Evolutionary conservation across 805 yeast genomes (phyloP).

Genomic region (Pichia nanzhaoensis): DNA sequence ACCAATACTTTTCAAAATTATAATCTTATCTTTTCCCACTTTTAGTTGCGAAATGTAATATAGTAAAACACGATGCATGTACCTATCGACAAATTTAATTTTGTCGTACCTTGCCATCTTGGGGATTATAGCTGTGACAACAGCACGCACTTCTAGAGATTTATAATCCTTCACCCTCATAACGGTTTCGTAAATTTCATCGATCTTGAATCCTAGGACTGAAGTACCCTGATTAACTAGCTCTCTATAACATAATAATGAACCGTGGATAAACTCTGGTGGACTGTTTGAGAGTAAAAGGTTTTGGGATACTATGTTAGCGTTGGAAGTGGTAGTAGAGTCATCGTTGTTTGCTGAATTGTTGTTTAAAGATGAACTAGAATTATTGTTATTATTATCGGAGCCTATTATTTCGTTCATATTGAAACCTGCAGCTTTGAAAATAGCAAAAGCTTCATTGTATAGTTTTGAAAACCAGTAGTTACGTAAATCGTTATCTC

Average conservation of each 20-base stretch:
- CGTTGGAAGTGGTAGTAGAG: constrained; percentile 4
- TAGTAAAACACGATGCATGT: constrained; percentile 70
- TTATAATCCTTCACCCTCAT: constrained; percentile 72
- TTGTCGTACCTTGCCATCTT: constrained; percentile 74
- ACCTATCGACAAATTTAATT: constrained; percentile 66
- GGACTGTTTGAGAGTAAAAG: constrained; percentile 19
- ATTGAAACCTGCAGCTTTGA: constrained; percentile 18
- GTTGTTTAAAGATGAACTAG: background rate
- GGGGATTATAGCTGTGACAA: constrained; percentile 80
- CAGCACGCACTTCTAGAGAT: constrained; percentile 67
- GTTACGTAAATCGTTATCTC: constrained; percentile 65
- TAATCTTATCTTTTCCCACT: constrained; percentile 62
- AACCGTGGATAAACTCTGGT: constrained; percentile 77
- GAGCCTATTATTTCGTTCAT: constrained; percentile 1
- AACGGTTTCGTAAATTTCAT: constrained; percentile 69
- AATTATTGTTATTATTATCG: constrained; percentile 6
- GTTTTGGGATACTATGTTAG: constrained; percentile 1
- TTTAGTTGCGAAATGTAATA: constrained; percentile 75
- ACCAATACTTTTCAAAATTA: constrained; percentile 77
- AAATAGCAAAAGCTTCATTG: constrained; percentile 28
- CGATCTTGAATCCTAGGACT: constrained; percentile 63
- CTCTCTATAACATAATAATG: constrained; percentile 76
- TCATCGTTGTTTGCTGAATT: background rate
- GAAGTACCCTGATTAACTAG: constrained; percentile 65
- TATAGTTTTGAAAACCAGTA: constrained; percentile 67